Base-by-base conservation (phyloP, 192 early-diverging fungal genomes). In the Gonapodya prolifera region DNA sequence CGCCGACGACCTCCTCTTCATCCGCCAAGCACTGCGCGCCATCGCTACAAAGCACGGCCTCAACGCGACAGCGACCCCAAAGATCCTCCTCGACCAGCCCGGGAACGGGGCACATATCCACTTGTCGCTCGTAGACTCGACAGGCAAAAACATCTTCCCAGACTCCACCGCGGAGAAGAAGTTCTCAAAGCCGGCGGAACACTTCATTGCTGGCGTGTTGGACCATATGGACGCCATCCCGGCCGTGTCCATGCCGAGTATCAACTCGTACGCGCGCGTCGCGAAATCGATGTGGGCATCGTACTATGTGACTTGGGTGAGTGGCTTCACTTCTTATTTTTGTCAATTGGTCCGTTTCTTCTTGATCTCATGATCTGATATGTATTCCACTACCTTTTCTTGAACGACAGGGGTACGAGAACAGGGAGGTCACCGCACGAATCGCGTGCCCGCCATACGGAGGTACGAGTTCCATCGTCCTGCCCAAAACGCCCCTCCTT, bases 201-300 rank as follows among this genome's bases (percentile, higher is more conserved):
- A 32, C 71, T 73, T 73, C 71, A 73, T 73, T 8, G 71, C 71
- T 29, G 71, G 71, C 8, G 29, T 73, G 8, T 30, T 73, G 71
- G 71, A 73, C 28, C 71, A 73, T 29, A 18, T 73, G 28, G 28
- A 18, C 18, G 71, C 71, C 8, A 73, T 73, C 29, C 28, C 71
- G 71, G 71, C 28, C 71, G 71, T 73, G 8, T 30, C 71, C 71
- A 73, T 73, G 71, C 71, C 71, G 18, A 73, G 28, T 29, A 32
- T 73, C 18, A 73, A 73, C 71, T 30, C 28, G 18, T 73, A 73
- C 32, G 71, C 71, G 31, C 18, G 71, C 23, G 45, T 61, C 8
- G 71, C 71, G 71, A 73, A 18, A 8, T 18, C 71, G 71, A 32
- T 73, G 71, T 30, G 71, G 28, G 71, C 71, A 13, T 30, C 28